Percentiles rank a stretch among this genome's conserved stretches.
These are phyloP conservation scores for Sarcomyxa edulis DNA, from an alignment of 768 basidiomycete genomes.

Conservation along the genomic window DNA sequence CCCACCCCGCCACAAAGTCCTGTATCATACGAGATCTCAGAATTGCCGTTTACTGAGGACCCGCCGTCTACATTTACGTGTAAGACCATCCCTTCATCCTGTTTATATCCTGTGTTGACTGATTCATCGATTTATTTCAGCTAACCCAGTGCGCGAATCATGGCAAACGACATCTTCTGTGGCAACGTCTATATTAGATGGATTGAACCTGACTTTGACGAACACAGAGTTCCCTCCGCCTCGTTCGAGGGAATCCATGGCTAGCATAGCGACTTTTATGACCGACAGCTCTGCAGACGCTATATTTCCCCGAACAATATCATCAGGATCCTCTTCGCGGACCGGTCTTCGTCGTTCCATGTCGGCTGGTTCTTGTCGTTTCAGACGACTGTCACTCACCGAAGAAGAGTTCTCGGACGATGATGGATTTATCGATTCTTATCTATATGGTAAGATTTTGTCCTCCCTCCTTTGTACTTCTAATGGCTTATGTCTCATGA, in stretches of 20 bases:
- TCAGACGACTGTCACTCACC: slow-evolving; percentile 30
- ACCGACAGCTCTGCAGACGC: slow-evolving; percentile 56
- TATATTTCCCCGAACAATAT: slow-evolving; percentile 37
- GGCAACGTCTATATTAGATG: too few relatives aligned
- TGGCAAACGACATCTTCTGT: slow-evolving; percentile 38
- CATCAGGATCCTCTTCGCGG: not conserved
- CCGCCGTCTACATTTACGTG: too few relatives aligned
- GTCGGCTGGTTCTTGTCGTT: slow-evolving; percentile 19
- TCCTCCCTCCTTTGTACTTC: too few relatives aligned
- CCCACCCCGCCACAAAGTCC: slow-evolving; percentile 1
- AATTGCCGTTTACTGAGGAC: slow-evolving; percentile 1
- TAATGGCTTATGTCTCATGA: too few relatives aligned
- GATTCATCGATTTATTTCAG: slow-evolving; percentile 9
- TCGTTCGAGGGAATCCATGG: slow-evolving; percentile 32
- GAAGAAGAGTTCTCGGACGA: slow-evolving; percentile 35
- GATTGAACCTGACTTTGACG: too few relatives aligned
- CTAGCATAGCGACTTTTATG: slow-evolving; percentile 52
- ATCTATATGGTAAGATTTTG: slow-evolving; percentile 26
- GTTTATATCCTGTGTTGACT: not conserved
- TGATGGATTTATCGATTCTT: slow-evolving; percentile 27
- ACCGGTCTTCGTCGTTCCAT: not conserved
- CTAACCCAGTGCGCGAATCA: slow-evolving; percentile 32
- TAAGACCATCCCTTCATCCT: not conserved
- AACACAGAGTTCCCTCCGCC: too few relatives aligned
- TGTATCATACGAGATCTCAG: not conserved